Evolutionary conservation across 768 basidiomycete genomes (phyloP), one percentile per base, ranked within the genome.

Genomic region (Collybia sp.): DNA sequence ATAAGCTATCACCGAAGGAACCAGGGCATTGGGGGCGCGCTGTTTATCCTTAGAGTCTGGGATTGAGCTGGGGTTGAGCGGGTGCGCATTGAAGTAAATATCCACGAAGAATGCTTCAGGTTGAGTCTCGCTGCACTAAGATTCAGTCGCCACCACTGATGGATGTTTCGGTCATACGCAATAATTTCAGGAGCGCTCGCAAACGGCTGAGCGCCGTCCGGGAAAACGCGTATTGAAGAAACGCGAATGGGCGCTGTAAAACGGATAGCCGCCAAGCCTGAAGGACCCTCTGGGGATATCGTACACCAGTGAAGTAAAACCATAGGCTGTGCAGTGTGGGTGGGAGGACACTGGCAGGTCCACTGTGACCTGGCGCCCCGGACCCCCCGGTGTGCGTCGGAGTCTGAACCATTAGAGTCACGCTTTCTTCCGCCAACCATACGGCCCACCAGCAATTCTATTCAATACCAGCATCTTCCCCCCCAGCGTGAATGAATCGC

Each of bases 51-150:
- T 82, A 1, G 66, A 56, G 5, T 73, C 72, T 17, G 66, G 49
- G 30, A 62, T 49, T 12, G 62, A 59, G 12, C 73, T 64, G 11
- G 68, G 55, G 16, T 66, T 62, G 3, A 79, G 67, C 1, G 79
- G 72, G 25, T 80, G 77, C 0, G 85, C 82, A 64, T 88, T 89
- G 65, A 91, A 82, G 61, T 79, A 88, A 8, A 89, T 66, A 44
- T 89, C 78, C 13, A 88, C 68, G 56, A 80, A 83, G 67, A 90
- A 89, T 0, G 84, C 75, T 5, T 79, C 75, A 0, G 87, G 88
- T 50, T 84, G 78, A 19, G 88, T 91, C 48, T 70, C 66, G 45
- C 88, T 89, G 48, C 15, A 20, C 45, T 36, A 45, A 40, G 4
- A 40, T 30, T 45, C 36, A 49, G 25, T 30, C 62, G 35, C 55